Evolutionary conservation across 1,284 basidiomycete genomes (phyloP), one percentile per base, ranked within the genome.

Genomic region (Cryptococcus jaspeensis): DNA sequence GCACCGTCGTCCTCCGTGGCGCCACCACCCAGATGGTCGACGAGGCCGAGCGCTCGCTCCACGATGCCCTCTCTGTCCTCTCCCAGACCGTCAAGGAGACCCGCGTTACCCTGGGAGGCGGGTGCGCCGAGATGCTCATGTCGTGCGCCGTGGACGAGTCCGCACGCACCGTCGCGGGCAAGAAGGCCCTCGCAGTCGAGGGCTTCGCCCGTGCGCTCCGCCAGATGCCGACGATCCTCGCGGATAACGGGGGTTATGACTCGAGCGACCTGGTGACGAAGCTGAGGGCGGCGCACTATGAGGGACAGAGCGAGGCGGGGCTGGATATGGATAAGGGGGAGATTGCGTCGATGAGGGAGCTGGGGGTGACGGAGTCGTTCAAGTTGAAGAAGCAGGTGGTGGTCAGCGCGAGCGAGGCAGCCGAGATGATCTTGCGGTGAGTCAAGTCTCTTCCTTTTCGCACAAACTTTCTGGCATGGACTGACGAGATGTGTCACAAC

Each of bases 11-110:
- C 13, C 83, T 99, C 3, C 89, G 95, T 22, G 96, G 96, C 22
- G 96, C 93, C 9, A 99, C 96, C 28, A 87, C 87, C 56, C 96
- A 99, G 76, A 99, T 99, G 95, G 87, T 99, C 23, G 96, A 99
- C 71, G 96, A 99, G 78, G 96, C 96, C 3, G 96, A 99, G 72
- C 87, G 96, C 18, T 98, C 96, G 2, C 80, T 99, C 48, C 96
- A 99, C 72, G 96, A 99, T 66, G 96, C 96, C 1, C 87, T 99
- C 15, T 95, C 91, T 0, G 96, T 99, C 1, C 84, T 99, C 11
- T 95, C 92, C 4, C 96, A 99, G 75, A 99, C 95, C 0, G 93
- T 97, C 62, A 94, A 92, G 79, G 96, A 99, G 82, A 96, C 94
- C 1, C 84, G 96, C 25, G 85, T 92, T 6, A 89, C 92, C 3